Evolutionary conservation across 768 basidiomycete genomes (phyloP), one percentile per base, ranked within the genome.

Genomic region (Leccinum uliginosum): DNA sequence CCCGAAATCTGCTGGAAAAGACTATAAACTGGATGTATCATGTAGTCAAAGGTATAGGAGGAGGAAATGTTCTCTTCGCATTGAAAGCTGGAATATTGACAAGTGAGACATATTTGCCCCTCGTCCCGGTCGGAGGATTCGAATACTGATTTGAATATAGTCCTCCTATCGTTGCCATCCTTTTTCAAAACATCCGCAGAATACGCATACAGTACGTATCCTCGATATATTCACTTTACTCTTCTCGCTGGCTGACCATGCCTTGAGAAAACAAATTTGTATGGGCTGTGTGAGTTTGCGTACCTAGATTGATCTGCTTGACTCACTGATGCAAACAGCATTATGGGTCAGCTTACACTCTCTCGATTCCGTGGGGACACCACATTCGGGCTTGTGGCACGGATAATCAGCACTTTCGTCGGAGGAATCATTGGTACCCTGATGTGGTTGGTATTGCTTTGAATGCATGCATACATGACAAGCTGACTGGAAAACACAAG

Each of bases 321-420:
- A 44, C 54, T 58, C 29, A 60, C 2, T 11, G 17, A 49, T 5
- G 12, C 30, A 26, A 1, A 17, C 54, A 88, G 85, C 17, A 78
- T 90, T 65, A 89, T 91, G 85, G 87, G 82, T 0, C 89, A 91
- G 62, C 73, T 89, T 6, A 87, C 87, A 0, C 69, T 89, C 0
- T 75, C 85, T 9, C 81, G 88, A 17, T 91, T 89, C 64, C 78
- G 85, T 45, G 89, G 89, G 1, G 89, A 92, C 52, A 92, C 89
- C 0, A 78, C 81, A 0, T 87, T 87, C 57, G 86, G 81, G 2
- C 76, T 89, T 14, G 71, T 83, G 4, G 75, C 81, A 1, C 80
- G 89, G 55, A 77, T 89, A 23, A 35, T 79, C 5, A 82, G 82
- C 49, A 91, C 89, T 1, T 86, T 89, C 56, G 68, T 78, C 24